Base-by-base conservation (phyloP, 2,329 filamentous ascomycete species). In the Trichoderma koningiopsis region DNA sequence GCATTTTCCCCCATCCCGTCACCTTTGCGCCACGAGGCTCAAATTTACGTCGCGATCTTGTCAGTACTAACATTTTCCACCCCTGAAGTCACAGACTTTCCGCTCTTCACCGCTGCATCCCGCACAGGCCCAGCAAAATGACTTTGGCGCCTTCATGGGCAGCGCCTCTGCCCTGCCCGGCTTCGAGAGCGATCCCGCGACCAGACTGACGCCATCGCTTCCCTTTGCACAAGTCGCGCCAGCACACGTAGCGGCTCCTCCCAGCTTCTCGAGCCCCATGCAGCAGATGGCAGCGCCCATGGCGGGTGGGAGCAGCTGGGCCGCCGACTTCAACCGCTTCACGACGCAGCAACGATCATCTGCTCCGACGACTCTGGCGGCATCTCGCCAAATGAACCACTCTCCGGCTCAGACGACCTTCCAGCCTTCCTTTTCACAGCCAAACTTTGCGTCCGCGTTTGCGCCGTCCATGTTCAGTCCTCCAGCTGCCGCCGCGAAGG, bases 291-390 rank as follows among this genome's bases (percentile, higher is more conserved):
- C 73, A 2, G 73, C 75, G 2, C 73, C 76, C 1, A 73, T 70
- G 6, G 72, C 75, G 0, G 72, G 74, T 55, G 68, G 73, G 22
- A 74, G 70, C 68, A 78, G 74, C 74, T 81, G 80, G 80, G 79
- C 80, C 1, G 75, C 79, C 49, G 80, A 81, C 71, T 81, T 81
- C 40, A 72, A 69, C 33, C 79, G 78, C 24, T 80, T 79, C 72
- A 66, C 77, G 6, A 69, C 70, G 19, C 78, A 75, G 58, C 77
- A 75, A 57, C 77, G 76, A 29, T 71, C 72, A 47, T 71, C 73
- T 37, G 68, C 71, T 10, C 72, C 76, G 31, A 68, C 70, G 14
- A 69, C 66, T 33, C 72, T 73, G 11, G 67, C 73, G 11, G 68
- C 73, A 24, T 73, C 75, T 11, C 72, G 75, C 69, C 77, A 76